A percentile compares a stretch with the other conserved stretches of the same genome.
These are phyloP conservation scores for Phlyctochytrium arcticum DNA, from an alignment of 192 early-diverging fungal genomes.

Conservation along the genomic window DNA sequence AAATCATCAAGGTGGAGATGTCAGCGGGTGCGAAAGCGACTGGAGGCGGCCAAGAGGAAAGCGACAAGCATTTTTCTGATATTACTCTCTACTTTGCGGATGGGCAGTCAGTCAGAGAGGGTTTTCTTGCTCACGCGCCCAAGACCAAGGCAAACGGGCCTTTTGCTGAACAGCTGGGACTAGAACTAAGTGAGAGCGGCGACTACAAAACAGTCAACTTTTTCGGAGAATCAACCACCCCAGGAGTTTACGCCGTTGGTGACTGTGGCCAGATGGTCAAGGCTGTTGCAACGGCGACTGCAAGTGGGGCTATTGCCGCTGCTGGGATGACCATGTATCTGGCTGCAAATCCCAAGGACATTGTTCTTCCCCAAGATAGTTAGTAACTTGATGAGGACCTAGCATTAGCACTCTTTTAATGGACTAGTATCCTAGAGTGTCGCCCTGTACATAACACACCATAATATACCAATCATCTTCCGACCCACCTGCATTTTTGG, in stretches of 20 bases:
- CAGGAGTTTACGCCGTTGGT: neutral
- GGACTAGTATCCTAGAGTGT: no score
- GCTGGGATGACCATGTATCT: no score
- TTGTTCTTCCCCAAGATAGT: no score
- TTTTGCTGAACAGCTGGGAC: slow-evolving; percentile 1
- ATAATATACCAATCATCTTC: no score
- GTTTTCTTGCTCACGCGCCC: slow-evolving; percentile 4
- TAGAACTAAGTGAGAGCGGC: neutral
- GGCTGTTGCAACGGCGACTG: neutral
- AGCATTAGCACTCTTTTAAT: no score
- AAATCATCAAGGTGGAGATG: neutral
- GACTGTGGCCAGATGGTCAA: neutral
- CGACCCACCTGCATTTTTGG: no score
- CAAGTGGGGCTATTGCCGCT: neutral
- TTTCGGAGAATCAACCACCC: neutral
- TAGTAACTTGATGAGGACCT: no score
- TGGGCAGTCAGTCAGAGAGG: neutral
- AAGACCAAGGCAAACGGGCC: neutral
- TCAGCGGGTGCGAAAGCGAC: no score
- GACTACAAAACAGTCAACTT: neutral
- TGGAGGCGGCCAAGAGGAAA: neutral
- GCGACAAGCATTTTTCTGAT: neutral
- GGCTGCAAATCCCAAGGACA: no score
- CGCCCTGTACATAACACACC: no score
- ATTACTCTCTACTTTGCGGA: neutral